phyloP scores from a whole-genome alignment of 192 early-diverging fungal species.

The Backusella circina region DNA sequence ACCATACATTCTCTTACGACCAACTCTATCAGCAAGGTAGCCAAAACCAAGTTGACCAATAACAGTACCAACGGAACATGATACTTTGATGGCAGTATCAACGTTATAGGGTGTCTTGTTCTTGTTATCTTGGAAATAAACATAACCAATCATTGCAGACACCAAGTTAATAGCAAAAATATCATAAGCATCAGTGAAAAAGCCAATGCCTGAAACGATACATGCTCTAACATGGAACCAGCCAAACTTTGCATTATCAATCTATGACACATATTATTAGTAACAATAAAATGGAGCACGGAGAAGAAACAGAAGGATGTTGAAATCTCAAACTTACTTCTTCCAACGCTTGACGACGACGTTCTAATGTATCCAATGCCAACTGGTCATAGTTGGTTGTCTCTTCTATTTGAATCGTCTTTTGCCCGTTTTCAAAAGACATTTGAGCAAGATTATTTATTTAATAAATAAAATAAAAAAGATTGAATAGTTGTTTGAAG shows the following conservation, averaged over 20 bases:
- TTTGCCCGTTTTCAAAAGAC: slow-evolving; percentile 1
- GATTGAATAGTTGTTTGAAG: not conserved
- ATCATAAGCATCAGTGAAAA: slow-evolving; percentile 94
- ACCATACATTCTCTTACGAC: slow-evolving; percentile 89
- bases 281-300: not conserved
- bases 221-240: slow-evolving; percentile 77
- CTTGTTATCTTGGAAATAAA: slow-evolving; percentile 48
- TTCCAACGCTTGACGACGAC: slow-evolving; percentile 18
- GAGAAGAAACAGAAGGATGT: not conserved
- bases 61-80: slow-evolving; percentile 86
- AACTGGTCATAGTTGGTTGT: not conserved
- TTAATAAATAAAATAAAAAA: not conserved
- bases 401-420: not conserved
- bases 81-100: slow-evolving; percentile 87
- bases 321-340: slow-evolving; percentile 12
- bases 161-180: slow-evolving; percentile 91
- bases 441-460: not conserved
- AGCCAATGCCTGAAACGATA: slow-evolving; percentile 72
- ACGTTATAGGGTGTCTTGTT: slow-evolving; percentile 56
- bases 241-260: slow-evolving; percentile 73
- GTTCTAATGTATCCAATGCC: slow-evolving; percentile 6
- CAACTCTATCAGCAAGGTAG: slow-evolving; percentile 81
- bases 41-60: slow-evolving; percentile 88
- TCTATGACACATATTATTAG: slow-evolving; percentile 22
- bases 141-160: slow-evolving; percentile 77